These are phyloP conservation scores for Saccharomyces jurei DNA, from an alignment of 805 yeast species.

Conservation along the genomic window DNA sequence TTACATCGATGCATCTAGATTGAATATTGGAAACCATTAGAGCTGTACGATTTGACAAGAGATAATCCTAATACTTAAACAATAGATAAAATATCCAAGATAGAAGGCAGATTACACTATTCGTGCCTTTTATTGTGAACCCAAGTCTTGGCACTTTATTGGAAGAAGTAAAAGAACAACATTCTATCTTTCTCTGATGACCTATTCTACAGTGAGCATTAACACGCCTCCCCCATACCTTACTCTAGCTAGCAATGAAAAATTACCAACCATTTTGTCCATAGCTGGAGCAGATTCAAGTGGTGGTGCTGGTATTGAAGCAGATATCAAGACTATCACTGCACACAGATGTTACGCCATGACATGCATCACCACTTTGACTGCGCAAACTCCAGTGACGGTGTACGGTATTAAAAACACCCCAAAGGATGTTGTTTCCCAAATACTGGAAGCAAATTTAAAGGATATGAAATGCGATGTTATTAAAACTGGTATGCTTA, in stretches of 20 bases:
- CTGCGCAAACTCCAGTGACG: slow-evolving; percentile 60
- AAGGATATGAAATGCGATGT: slow-evolving; percentile 56
- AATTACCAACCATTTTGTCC: slow-evolving; percentile 36
- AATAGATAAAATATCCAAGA: not conserved
- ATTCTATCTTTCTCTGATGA: not conserved
- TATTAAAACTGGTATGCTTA: slow-evolving; percentile 75
- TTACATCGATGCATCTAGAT: slow-evolving; percentile 19
- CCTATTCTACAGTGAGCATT: slow-evolving; percentile 9
- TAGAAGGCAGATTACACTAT: not conserved
- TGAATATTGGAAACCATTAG: slow-evolving; percentile 4
- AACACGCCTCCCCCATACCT: slow-evolving; percentile 30
- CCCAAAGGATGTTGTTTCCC: slow-evolving; percentile 36
- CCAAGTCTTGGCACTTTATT: not conserved
- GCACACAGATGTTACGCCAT: slow-evolving; percentile 70
- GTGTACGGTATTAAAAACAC: slow-evolving; percentile 37
- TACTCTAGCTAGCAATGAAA: slow-evolving; percentile 19
- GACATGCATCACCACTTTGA: slow-evolving; percentile 70
- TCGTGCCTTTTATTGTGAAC: not conserved
- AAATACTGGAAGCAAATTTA: slow-evolving; percentile 46
- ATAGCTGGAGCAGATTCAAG: slow-evolving; percentile 76
- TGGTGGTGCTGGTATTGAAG: slow-evolving; percentile 91
- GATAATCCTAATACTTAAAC: not conserved
- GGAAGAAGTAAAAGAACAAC: not conserved
- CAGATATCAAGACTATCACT: slow-evolving; percentile 72
- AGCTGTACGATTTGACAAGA: not conserved